Evolutionary conservation across 768 basidiomycete genomes (phyloP), one percentile per base, ranked within the genome.

Genomic region (Trametes elegans): DNA sequence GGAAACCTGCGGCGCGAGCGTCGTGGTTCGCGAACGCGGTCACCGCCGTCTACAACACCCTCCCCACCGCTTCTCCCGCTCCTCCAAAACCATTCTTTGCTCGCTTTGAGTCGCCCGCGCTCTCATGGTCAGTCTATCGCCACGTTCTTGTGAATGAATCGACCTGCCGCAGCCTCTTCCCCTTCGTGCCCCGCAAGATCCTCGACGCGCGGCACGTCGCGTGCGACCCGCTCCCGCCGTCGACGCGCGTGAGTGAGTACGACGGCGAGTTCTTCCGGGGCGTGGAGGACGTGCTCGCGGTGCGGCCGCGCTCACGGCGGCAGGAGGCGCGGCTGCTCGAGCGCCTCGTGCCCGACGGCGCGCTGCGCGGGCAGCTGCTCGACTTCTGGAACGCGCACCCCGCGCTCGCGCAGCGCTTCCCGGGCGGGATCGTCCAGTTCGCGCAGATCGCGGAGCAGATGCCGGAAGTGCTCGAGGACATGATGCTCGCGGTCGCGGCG

Each of bases 181-280:
- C 84, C 0, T 95, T 93, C 73, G 76, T 95, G 47, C 90, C 91
- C 0, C 72, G 75, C 11, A 62, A 72, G 5, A 74, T 89, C 4
- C 69, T 80, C 11, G 71, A 76, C 5, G 73, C 70, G 11, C 79
- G 82, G 51, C 77, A 82, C 6, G 73, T 90, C 57, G 83, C 87
- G 8, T 97, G 87, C 62, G 96, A 98, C 65, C 94, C 95, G 0
- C 73, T 96, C 2, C 93, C 95, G 0, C 94, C 95, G 0, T 72
- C 71, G 6, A 77, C 79, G 1, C 71, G 79, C 2, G 64, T 83
- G 2, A 87, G 77, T 29, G 66, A 63, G 35, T 97, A 97, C 70
- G 78, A 93, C 58, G 72, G 78, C 3, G 68, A 68, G n/a, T 97
- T 94, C 71, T 95, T 98, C 73, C 72, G 69, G 14, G 81, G 82